Base-by-base conservation (phyloP, 257 asterid genomes). In the Gardenia jasminoides region DNA sequence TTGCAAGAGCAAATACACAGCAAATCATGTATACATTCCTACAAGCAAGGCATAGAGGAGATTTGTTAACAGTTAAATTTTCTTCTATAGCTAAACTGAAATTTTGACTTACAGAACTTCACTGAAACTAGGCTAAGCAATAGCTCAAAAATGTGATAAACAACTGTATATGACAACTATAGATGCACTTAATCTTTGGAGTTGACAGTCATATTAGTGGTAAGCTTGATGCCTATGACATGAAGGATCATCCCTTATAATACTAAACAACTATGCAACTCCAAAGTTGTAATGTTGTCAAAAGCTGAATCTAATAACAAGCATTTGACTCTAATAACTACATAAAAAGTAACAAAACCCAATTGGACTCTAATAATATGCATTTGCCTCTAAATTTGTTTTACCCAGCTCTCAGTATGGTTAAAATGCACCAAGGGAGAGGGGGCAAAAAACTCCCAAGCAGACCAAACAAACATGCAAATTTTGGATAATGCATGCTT, bases 1-100 rank as follows among this genome's bases (percentile, higher is more conserved):
- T 58, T 59, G 62, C 71, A n/a, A 58, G 72, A n/a, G 30, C 39
- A 59, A 58, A 30, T 44, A 61, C 80, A 78, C 30, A 66, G 71
- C 12, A 16, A 28, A 16, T 58, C 58, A 71, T 58, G 50, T 62
- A 22, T 41, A 39, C 17, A 58, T 17, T 39, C 69, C 71, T 9
- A 58, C 31, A 70, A 44, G 64, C 52, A 30, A 10, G 52, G 12
- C 30, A 48, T 26, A 59, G 70, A 11, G 79, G 31, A 62, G 44
- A 76, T 39, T 65, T 36, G n/a, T 54, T 43, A 68, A 19, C 12
- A 76, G 41, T 66, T 65, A 46, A 39, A 50, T n/a, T 20, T 76
- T 48, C 64, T 28, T 31, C 64, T 64, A 30, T 15, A 46, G 28
- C 48, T 20, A 24, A 12, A 54, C 46, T 19, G 43, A 20, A 54